Base-by-base conservation (phyloP, 2,329 filamentous ascomycete species). In the Penicillium sp. region DNA sequence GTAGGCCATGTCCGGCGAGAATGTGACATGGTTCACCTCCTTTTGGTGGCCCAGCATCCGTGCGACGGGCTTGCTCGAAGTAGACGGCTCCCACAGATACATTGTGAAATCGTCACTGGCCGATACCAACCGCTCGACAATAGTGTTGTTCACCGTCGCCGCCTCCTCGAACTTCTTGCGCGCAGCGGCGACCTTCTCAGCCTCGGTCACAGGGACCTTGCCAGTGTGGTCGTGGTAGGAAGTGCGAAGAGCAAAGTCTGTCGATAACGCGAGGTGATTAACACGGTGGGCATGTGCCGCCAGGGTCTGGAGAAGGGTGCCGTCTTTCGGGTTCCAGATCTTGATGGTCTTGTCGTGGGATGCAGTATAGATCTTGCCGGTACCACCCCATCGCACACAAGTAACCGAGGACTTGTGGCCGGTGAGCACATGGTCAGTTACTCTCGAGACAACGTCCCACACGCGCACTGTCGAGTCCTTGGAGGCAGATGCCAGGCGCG, bases 31-130 rank as follows among this genome's bases (percentile, higher is more conserved):
- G 74, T 97, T 97, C 66, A 97, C 93, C 71, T 93, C 90, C 77
- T 97, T 97, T 73, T 97, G 91, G 70, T 99, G 94, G 2, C 94
- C 94, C n/a, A 91, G 77, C 77, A 97, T 84, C 35, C 92, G 83
- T n/a, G 90, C 89, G 4, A 97, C 80, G 0, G 93, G 93, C 73
- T 97, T 97, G 8, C 82, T 90, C 4, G 88, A 87, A 43, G 81
- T 82, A 10, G 87, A 82, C 0, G 93, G 93, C 59, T 96, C 90
- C 93, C 93, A 99, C 8, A 99, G 83, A 72, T 92, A 96, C 84
- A 99, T 93, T 6, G 93, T 96, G 74, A 93, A 96, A 74, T 99
- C 94, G 71, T 97, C 94, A 64, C 89, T 93, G 2, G 93, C 94
- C 9, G 92, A 96, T 3, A 96, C 90, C 4, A 97, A 78, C 29